phyloP scores from a whole-genome alignment of 208 protist genomes.

The Trypanosoma rangeli region DNA sequence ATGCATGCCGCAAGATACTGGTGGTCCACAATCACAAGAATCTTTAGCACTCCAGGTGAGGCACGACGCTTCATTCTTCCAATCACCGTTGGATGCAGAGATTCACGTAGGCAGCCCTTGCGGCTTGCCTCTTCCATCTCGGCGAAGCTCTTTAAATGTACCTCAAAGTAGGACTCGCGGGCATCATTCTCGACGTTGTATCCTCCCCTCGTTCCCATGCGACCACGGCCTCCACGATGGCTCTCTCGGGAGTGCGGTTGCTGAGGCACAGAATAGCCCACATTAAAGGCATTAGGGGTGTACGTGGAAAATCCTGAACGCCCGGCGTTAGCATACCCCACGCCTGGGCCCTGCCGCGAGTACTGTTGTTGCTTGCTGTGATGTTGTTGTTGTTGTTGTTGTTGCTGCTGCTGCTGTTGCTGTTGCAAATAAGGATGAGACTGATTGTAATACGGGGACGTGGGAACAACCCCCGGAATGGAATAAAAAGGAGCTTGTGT shows the following conservation, averaged over 20 bases:
- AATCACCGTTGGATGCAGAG: constrained; percentile 39
- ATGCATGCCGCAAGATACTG: constrained; percentile 63
- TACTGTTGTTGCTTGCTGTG: constrained; percentile 13
- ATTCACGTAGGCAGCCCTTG: constrained; percentile 45
- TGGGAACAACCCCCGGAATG: neutral
- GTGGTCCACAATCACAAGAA: constrained; percentile 65
- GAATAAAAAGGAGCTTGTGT: neutral
- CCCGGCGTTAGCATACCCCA: constrained; percentile 22
- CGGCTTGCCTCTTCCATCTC: constrained; percentile 67
- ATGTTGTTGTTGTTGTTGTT: constrained; percentile 2
- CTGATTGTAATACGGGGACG: constrained; percentile 5
- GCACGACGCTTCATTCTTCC: constrained; percentile 34
- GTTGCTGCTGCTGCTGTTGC: neutral
- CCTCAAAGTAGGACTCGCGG: constrained; percentile 45
- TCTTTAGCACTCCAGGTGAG: constrained; percentile 34
- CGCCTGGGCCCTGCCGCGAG: neutral
- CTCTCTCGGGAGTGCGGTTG: constrained; percentile 8
- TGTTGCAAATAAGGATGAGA: constrained; percentile 13
- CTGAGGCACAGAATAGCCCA: constrained; percentile 10
- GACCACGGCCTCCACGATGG: constrained; percentile 19
- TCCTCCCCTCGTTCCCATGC: neutral
- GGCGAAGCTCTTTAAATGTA: constrained; percentile 75
- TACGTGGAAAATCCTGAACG: neutral
- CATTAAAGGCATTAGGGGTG: neutral
- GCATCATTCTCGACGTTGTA: constrained; percentile 14